Evolutionary conservation across 1,139 yeast species (phyloP).

Genomic region (Suhomyces maxii): DNA sequence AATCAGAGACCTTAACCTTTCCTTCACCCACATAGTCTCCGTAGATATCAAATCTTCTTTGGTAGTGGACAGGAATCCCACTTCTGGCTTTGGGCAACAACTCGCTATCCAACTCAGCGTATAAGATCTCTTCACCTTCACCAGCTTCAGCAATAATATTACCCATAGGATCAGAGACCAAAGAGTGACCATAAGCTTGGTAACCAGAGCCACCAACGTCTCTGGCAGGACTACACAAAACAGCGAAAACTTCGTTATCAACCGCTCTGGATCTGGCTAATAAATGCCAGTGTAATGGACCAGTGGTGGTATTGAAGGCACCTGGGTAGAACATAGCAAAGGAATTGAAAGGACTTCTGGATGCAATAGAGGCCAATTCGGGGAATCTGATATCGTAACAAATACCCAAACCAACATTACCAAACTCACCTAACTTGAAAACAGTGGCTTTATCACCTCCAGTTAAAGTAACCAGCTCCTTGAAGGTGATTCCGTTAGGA

Average conservation of each 20-base stretch:
- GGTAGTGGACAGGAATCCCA: conserved; percentile 75
- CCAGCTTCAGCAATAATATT: conserved; percentile 79
- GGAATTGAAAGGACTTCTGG: conserved; percentile 65
- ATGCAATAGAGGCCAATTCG: conserved; percentile 79
- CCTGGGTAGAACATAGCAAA: conserved; percentile 95
- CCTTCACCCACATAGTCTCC: conserved; percentile 58
- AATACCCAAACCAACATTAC: conserved; percentile 84
- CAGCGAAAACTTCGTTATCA: conserved; percentile 80
- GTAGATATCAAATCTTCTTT: conserved; percentile 85
- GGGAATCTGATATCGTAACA: conserved; percentile 94
- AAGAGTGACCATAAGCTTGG: conserved; percentile 91
- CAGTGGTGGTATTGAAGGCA: conserved; percentile 93
- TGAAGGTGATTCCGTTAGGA: conserved; percentile 83
- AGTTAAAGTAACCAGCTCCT: conserved; percentile 72
- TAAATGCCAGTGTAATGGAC: conserved; percentile 92
- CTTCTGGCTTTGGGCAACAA: conserved; percentile 60
- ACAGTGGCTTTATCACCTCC: conserved; percentile 84
- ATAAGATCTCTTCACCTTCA: conserved; percentile 76
- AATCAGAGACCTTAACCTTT: conserved; percentile 40
- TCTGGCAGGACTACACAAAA: conserved; percentile 88
- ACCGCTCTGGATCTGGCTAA: conserved; percentile 85
- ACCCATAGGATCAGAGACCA: conserved; percentile 87
- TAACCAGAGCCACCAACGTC: conserved; percentile 64
- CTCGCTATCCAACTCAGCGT: conserved; percentile 74
- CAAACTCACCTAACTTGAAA: conserved; percentile 64